A percentile compares a stretch with the other conserved stretches of the same genome.
Evolutionary conservation across 139 green algal species (phyloP).

Genomic region (Closterium sp.): DNA sequence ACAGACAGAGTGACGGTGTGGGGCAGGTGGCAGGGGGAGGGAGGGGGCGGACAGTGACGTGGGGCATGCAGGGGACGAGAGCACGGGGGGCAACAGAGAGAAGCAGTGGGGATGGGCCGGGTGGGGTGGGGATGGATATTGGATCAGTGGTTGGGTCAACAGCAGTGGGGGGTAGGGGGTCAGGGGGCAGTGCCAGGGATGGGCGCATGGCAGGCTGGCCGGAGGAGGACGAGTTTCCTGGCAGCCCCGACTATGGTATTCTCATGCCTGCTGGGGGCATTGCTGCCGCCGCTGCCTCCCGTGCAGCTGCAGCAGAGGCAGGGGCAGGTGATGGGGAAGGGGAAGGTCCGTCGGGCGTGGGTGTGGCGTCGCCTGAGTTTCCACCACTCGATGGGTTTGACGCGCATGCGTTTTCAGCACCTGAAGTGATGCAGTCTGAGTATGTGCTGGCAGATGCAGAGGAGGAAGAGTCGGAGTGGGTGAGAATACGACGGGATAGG

Average conservation of each 20-base stretch:
- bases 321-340: neutral
- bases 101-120: neutral
- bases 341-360: neutral
- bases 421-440: neutral
- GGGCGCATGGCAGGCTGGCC: neutral
- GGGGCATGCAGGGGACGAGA: neutral
- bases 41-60: neutral
- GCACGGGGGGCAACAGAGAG: neutral
- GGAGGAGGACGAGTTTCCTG: neutral
- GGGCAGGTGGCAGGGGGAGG: neutral
- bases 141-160: neutral
- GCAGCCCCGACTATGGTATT: neutral
- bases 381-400: neutral
- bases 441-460: neutral
- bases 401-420: neutral
- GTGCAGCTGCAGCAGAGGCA: neutral
- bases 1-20: neutral
- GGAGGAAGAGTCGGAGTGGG: slow-evolving; percentile 2
- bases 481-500: neutral
- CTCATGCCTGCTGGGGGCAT: neutral
- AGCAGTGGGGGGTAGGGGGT: neutral
- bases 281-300: neutral
- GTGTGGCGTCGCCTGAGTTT: neutral
- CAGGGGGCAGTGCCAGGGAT: neutral
- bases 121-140: neutral